These are phyloP conservation scores for Inosperma sp. DNA, from an alignment of 768 basidiomycete genomes.

Conservation along the genomic window DNA sequence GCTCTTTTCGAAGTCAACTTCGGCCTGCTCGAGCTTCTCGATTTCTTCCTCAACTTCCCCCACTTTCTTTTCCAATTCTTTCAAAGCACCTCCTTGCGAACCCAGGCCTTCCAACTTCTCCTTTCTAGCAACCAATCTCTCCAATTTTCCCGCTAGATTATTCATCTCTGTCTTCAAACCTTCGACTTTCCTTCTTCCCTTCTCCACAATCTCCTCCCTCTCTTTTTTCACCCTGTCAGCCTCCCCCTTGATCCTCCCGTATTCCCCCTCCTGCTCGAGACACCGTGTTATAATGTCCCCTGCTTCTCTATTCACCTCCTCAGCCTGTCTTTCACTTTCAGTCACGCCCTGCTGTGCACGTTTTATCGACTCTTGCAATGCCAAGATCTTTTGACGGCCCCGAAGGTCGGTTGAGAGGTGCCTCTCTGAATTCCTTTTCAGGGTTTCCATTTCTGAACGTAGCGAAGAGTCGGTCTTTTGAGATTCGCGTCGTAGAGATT, in stretches of 20 bases:
- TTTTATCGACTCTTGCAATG: conserved; percentile 85
- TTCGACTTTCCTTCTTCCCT: conserved; percentile 52
- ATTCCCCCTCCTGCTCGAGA: conserved; percentile 40
- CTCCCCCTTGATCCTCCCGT: conserved; percentile 41
- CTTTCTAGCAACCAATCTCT: conserved; percentile 58
- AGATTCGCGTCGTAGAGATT: conserved; percentile 71
- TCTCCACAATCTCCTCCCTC: conserved; percentile 42
- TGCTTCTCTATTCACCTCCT: conserved; percentile 43
- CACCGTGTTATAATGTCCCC: conserved; percentile 38
- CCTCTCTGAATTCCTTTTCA: conserved; percentile 82
- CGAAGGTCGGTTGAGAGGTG: conserved; percentile 68
- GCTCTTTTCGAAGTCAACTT: conserved; percentile 21
- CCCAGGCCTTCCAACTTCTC: conserved; percentile 60
- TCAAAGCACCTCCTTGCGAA: conserved; percentile 36
- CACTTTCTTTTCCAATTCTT: conserved; percentile 66
- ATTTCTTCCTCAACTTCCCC: conserved; percentile 57
- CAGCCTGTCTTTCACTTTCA: conserved; percentile 34
- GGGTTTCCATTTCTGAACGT: conserved; percentile 76
- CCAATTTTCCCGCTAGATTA: conserved; percentile 54
- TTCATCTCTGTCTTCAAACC: conserved; percentile 54
- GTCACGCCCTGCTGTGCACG: conserved; percentile 58
- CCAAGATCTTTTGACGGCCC: conserved; percentile 81
- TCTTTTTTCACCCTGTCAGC: conserved; percentile 44
- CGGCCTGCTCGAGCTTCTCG: conserved; percentile 39
- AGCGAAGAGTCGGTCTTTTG: conserved; percentile 81